Evolutionary conservation across 1,284 basidiomycete species (phyloP).

Genomic region (Xanthoconium separans): DNA sequence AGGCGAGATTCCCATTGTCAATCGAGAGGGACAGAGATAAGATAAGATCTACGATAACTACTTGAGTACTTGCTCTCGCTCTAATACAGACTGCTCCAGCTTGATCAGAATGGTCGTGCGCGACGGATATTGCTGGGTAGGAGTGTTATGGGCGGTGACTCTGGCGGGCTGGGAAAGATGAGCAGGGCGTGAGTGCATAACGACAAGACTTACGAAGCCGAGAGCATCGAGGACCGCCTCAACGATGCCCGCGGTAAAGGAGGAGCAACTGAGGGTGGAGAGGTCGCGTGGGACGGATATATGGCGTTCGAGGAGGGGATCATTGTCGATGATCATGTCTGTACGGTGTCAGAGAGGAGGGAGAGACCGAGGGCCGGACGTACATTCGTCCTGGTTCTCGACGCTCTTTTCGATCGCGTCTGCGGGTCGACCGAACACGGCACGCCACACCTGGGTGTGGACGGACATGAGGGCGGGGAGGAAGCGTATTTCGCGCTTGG

Average conservation of each 20-base stretch:
- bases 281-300: slow-evolving; percentile 95
- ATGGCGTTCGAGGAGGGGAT: slow-evolving; percentile 86
- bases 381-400: slow-evolving; percentile 94
- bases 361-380: slow-evolving; percentile 27
- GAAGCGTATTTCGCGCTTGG: slow-evolving; percentile 86
- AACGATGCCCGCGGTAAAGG: slow-evolving; percentile 95
- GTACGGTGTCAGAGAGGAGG: slow-evolving; percentile 7
- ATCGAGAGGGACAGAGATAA: neutral
- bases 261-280: slow-evolving; percentile 92
- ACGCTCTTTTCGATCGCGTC: slow-evolving; percentile 96
- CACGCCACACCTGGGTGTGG: slow-evolving; percentile 92
- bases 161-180: slow-evolving; percentile 74
- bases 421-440: slow-evolving; percentile 90
- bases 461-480: slow-evolving; percentile 88
- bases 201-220: slow-evolving; percentile 75
- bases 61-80: slow-evolving; percentile 83
- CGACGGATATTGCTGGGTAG: slow-evolving; percentile 77
- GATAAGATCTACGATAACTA: slow-evolving; percentile 25
- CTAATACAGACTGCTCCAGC: slow-evolving; percentile 85
- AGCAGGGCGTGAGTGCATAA: slow-evolving; percentile 6
- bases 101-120: slow-evolving; percentile 94
- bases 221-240: slow-evolving; percentile 96
- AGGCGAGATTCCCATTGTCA: neutral
- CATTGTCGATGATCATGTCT: slow-evolving; percentile 99
- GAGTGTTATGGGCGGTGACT: slow-evolving; percentile 95